phyloP scores from a whole-genome alignment of 148 eudicot genomes.

The Pouteria glomerata region DNA sequence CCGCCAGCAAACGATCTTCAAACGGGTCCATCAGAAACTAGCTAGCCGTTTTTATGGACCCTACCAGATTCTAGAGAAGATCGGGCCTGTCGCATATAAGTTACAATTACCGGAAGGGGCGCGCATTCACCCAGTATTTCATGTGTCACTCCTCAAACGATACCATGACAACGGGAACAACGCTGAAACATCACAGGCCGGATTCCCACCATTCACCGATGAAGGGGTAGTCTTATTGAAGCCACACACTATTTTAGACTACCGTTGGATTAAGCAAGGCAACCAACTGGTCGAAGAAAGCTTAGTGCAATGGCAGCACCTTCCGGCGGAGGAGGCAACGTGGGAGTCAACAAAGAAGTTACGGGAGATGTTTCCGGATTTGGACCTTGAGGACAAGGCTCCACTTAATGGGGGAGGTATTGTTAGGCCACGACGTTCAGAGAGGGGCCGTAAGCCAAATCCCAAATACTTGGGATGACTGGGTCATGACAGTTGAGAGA shows the following conservation, averaged over 20 bases:
- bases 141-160: background rate
- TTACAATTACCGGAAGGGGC: background rate
- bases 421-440: too few species aligned
- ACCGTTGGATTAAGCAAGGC: background rate
- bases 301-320: background rate
- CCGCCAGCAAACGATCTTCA: too few species aligned
- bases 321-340: too few species aligned
- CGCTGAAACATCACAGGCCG: background rate
- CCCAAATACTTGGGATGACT: too few species aligned
- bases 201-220: background rate
- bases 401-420: too few species aligned
- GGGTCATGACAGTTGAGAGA: too few species aligned
- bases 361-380: too few species aligned
- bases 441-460: too few species aligned
- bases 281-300: background rate
- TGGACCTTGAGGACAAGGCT: too few species aligned
- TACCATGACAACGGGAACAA: background rate
- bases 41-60: background rate
- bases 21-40: too few species aligned
- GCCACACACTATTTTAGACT: background rate
- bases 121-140: background rate
- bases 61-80: background rate
- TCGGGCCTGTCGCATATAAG: background rate
- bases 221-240: background rate
- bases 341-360: too few species aligned